phyloP scores from a whole-genome alignment of 805 yeast species.

The Candida ipomoeae region DNA sequence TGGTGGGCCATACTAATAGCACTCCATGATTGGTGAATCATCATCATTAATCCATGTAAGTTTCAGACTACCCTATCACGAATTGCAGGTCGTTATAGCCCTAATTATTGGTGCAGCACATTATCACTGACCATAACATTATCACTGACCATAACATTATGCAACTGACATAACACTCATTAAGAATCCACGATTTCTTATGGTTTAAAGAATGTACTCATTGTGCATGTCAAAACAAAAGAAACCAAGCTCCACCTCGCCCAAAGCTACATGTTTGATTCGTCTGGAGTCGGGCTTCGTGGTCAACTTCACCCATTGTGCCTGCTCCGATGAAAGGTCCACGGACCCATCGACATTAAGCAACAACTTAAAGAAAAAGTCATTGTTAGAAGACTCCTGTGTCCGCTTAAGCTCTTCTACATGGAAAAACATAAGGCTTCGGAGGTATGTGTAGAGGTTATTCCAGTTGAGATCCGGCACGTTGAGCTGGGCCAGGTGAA shows the following conservation, averaged over 20 bases:
- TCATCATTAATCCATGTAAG: too few species aligned
- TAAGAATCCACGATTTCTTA: too few species aligned
- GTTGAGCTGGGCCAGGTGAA: constrained; percentile 22
- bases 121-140: too few species aligned
- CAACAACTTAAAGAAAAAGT: constrained; percentile 22
- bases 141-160: too few species aligned
- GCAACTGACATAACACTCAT: not conserved
- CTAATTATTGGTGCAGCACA: too few species aligned
- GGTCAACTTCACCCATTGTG: constrained; percentile 25
- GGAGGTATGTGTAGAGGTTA: constrained; percentile 30
- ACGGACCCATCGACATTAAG: constrained; percentile 24
- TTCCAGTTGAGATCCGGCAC: constrained; percentile 29
- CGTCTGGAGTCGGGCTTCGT: constrained; percentile 9
- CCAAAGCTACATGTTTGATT: constrained; percentile 18
- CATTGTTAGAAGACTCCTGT: constrained; percentile 4
- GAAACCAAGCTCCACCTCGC: constrained; percentile 25
- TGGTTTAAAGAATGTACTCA: constrained; percentile 20
- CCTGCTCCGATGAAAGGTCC: constrained; percentile 13
- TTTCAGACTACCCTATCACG: too few species aligned
- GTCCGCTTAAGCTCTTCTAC: constrained; percentile 26
- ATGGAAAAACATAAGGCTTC: constrained; percentile 29
- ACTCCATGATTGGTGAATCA: too few species aligned
- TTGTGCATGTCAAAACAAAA: constrained; percentile 29
- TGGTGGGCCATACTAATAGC: too few species aligned
- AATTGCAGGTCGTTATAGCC: too few species aligned